Conservation (phyloP, 768 basidiomycete species). For the Candolleomyces eurysporus region DNA sequence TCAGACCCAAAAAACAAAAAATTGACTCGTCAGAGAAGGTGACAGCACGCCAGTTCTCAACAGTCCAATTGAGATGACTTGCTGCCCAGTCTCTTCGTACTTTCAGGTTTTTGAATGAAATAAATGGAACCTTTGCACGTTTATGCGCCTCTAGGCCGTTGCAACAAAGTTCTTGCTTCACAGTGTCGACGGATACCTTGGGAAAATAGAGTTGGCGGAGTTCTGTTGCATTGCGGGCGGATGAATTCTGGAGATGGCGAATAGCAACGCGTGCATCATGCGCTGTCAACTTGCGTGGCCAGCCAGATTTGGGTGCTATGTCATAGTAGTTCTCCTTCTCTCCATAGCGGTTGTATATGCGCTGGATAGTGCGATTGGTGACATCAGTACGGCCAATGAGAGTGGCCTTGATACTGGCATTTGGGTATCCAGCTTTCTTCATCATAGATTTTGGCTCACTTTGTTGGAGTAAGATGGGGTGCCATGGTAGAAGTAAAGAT, state of each 20-base stretch:
- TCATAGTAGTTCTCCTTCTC: conserved; percentile 5
- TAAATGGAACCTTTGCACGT: too few relatives aligned
- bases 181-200: conserved; percentile 4
- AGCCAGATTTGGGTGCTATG: not conserved
- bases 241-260: not conserved
- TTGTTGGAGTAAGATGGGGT: conserved; percentile 1
- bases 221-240: conserved; percentile 9
- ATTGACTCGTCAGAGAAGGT: too few relatives aligned
- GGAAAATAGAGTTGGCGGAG: conserved; percentile 15
- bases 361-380: conserved; percentile 1
- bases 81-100: too few relatives aligned
- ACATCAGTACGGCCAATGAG: not conserved
- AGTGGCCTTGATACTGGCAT: not conserved
- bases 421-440: conserved; percentile 1
- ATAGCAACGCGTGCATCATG: not conserved
- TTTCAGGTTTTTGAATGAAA: too few relatives aligned
- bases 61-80: too few relatives aligned
- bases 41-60: too few relatives aligned
- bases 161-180: not conserved
- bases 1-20: too few relatives aligned
- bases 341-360: conserved; percentile 3
- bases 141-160: too few relatives aligned
- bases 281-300: not conserved
- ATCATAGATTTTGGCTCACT: conserved; percentile 9
- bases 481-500: not conserved